Conservation (phyloP, 306 rosid genomes). For the Castanopsis chinensis region DNA sequence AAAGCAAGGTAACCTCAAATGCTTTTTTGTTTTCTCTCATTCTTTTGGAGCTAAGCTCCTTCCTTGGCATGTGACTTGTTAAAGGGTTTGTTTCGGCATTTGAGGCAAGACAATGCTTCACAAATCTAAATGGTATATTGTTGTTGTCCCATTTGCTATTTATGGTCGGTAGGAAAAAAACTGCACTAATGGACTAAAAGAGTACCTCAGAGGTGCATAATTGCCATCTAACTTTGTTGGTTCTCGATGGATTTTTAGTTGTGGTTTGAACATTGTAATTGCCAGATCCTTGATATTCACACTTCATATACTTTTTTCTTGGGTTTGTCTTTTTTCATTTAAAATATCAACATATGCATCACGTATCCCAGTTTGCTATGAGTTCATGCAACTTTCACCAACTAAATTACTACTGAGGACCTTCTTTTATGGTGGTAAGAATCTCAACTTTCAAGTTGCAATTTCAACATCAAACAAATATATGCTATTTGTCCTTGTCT, state of each 20-base stretch:
- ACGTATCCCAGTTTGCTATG: background rate
- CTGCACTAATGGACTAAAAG: constrained; percentile 1
- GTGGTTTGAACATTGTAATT: background rate
- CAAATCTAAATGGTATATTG: background rate
- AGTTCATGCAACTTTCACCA: constrained; percentile 4
- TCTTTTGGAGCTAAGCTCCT: constrained; percentile 7
- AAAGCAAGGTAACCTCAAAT: constrained; percentile 76
- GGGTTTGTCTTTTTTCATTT: constrained; percentile 10
- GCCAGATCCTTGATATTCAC: background rate
- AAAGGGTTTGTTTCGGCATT: background rate
- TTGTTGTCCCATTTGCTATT: background rate
- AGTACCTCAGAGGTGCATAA: constrained; percentile 1
- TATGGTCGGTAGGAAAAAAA: background rate
- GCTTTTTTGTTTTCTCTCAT: constrained; percentile 19
- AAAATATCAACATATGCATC: constrained; percentile 5
- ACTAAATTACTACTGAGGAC: constrained; percentile 13
- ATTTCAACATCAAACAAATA: background rate
- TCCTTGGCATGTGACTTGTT: constrained; percentile 18
- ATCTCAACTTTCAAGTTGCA: background rate
- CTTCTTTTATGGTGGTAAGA: constrained; percentile 10
- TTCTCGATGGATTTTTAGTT: background rate
- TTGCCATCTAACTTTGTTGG: background rate
- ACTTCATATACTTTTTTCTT: constrained; percentile 3
- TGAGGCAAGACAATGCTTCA: background rate
- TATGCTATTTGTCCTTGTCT: background rate